Evolutionary conservation across 768 basidiomycete genomes (phyloP), one percentile per base, ranked within the genome.

Genomic region (Polyporus arcularius): DNA sequence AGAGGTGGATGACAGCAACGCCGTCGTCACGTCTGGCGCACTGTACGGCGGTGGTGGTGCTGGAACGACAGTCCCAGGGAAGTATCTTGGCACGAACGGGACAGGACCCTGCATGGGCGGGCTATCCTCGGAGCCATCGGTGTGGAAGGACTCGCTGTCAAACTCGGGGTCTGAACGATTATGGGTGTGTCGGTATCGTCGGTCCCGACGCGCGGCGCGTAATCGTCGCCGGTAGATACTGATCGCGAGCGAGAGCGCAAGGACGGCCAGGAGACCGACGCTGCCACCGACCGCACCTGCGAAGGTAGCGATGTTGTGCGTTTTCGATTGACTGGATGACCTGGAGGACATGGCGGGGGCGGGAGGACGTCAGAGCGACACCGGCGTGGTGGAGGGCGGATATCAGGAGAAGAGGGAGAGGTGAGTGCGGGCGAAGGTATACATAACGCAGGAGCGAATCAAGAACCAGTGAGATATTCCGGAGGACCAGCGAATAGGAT

Each of bases 11-110:
- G 65, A 60, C 8, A 65, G 56, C 41, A 66, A 56, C 16, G 70
- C 58, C 6, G 58, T 65, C 38, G 65, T 65, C 26, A 40, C 48
- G 11, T 63, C 64, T 16, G 71, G 71, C n/a, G 75, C 71, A 32
- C 68, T 61, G 64, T 79, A 75, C 31, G 77, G 71, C 26, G 79
- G 78, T 10, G 77, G 81, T 7, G 79, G 76, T 38, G 73, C 61
- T 40, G 74, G 73, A 16, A 79, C 72, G 32, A 75, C 67, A 0
- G 81, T 80, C 9, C 80, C 81, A 30, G 83, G 84, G 79, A 85
- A 85, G 70, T 78, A 85, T 66, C 82, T 79, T 70, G 84, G 82
- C 18, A 82, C 70, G 70, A 85, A 85, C 3, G 79, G 76, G 9
- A 71, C 72, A 30, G 82, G 80, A 11, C 81, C 83, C 21, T 69